Evolutionary conservation across 2,329 filamentous ascomycete species (phyloP), one percentile per base, ranked within the genome.

Genomic region (Macrophomina phaseolina): DNA sequence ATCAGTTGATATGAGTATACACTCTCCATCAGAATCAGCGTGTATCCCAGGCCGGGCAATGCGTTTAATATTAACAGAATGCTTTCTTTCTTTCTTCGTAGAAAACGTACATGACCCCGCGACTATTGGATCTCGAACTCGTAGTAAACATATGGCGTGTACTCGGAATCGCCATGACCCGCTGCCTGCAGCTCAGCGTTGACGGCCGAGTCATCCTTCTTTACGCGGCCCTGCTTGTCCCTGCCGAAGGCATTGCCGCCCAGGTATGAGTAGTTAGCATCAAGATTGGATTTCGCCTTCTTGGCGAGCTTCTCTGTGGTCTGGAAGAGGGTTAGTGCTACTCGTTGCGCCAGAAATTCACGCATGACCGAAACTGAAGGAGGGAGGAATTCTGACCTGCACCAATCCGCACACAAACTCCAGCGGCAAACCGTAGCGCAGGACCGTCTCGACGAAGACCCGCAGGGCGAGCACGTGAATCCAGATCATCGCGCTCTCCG

Each of bases 401-500:
- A 98, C 83, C 71, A 97, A 81, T 16, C 90, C 92, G 72, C 90
- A 91, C 58, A 97, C 90, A 79, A 94, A 99, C 72, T 96, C 91
- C 70, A 97, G 81, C 56, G 95, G 95, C 73, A 99, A 80, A 34
- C 95, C 95, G 76, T 99, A 99, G 71, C 95, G 89, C 75, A 99
- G 83, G n/a, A 99, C 95, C 5, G 94, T 97, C 85, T 99, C 95
- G 23, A 99, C 95, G 79, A 98, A 99, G 23, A 98, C 94, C 64
- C 95, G 86, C 73, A 99, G 81, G 6, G 94, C 91, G 74, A 98
- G 84, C 34, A 97, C 91, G 76, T 99, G 95, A 60, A 97, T 87
- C 93, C 94, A 97, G 64, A 94, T 90, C 92, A 97, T 97, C 71
- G 97, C 93, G 69, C 90, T 90, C 81, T 99, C 95, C 76, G 93